These are phyloP conservation scores for Agaricus subrufescens DNA, from an alignment of 768 basidiomycete species.

Conservation along the genomic window DNA sequence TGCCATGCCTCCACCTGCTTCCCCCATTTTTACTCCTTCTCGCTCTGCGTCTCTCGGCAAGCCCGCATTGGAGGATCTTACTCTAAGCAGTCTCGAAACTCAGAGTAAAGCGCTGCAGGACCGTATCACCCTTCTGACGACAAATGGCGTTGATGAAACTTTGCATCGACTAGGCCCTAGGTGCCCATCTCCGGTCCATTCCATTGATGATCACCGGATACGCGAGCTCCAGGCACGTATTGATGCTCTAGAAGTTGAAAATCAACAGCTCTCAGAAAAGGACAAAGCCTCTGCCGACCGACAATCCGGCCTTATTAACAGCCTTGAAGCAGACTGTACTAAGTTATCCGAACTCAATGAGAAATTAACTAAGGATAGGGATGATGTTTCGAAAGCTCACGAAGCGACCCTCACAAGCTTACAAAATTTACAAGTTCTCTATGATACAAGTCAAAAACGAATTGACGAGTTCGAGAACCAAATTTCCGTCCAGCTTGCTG, in stretches of 20 bases:
- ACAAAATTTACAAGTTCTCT: background rate
- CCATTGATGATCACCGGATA: constrained; percentile 34
- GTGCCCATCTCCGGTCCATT: constrained; percentile 28
- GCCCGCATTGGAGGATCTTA: constrained; percentile 17
- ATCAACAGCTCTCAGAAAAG: constrained; percentile 39
- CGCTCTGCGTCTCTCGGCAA: constrained; percentile 22
- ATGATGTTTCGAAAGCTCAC: constrained; percentile 5
- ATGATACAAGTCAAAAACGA: background rate
- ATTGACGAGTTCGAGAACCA: constrained; percentile 9
- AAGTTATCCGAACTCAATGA: background rate
- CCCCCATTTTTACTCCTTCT: constrained; percentile 33
- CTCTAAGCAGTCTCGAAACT: constrained; percentile 29
- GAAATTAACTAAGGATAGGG: constrained; percentile 6
- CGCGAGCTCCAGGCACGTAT: constrained; percentile 46
- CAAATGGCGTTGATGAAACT: constrained; percentile 11
- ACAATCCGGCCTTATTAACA: background rate
- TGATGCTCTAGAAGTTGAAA: constrained; percentile 67
- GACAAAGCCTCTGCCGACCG: constrained; percentile 28
- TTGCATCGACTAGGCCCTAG: constrained; percentile 35
- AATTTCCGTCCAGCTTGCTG: background rate
- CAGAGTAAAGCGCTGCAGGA: constrained; percentile 42
- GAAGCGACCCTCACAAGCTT: constrained; percentile 3
- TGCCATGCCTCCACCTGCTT: constrained; percentile 79
- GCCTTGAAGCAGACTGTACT: background rate
- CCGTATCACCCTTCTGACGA: constrained; percentile 40